Percentiles rank a stretch among this genome's conserved stretches.
Evolutionary conservation across 768 basidiomycete species (phyloP).

Genomic region (Termitomyces sp.): DNA sequence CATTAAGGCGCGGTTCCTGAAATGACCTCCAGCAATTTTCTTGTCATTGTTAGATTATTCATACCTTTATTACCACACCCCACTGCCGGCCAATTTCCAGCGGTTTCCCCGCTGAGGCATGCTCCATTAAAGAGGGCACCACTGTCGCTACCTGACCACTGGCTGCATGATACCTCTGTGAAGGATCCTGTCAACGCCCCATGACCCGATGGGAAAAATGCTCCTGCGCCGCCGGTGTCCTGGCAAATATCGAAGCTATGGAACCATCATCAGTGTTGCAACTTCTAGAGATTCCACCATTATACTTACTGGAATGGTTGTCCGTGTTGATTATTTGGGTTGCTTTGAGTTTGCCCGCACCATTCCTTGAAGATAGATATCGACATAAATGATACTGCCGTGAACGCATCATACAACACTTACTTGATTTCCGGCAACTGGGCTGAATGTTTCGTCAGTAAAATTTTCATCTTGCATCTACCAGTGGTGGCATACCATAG

Average conservation of each 20-base stretch:
- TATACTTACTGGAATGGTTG: conserved; percentile 43
- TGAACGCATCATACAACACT: not conserved
- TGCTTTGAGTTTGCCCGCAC: conserved; percentile 45
- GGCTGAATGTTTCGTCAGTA: conserved; percentile 23
- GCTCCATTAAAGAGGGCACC: conserved; percentile 39
- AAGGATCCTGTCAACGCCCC: conserved; percentile 49
- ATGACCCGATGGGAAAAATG: conserved; percentile 55
- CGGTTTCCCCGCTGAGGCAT: conserved; percentile 44
- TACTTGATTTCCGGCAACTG: conserved; percentile 39
- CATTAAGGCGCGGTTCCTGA: conserved; percentile 15
- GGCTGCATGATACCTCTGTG: conserved; percentile 49
- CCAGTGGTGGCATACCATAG: conserved; percentile 25
- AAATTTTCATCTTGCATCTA: not conserved
- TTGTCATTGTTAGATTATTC: not conserved
- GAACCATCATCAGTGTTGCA: not conserved
- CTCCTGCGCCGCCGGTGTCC: conserved; percentile 45
- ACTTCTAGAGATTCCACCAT: not conserved
- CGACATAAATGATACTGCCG: not conserved
- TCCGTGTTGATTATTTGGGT: conserved; percentile 36
- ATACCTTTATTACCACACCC: conserved; percentile 53
- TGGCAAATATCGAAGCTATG: conserved; percentile 56
- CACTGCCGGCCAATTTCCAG: conserved; percentile 43
- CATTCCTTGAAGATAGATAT: conserved; percentile 30
- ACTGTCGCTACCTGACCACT: conserved; percentile 54
- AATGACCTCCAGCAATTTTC: conserved; percentile 1